Evolutionary conservation across 495 filamentous ascomycete species (phyloP), one percentile per base, ranked within the genome.

Genomic region (Bathelium albidoporum): DNA sequence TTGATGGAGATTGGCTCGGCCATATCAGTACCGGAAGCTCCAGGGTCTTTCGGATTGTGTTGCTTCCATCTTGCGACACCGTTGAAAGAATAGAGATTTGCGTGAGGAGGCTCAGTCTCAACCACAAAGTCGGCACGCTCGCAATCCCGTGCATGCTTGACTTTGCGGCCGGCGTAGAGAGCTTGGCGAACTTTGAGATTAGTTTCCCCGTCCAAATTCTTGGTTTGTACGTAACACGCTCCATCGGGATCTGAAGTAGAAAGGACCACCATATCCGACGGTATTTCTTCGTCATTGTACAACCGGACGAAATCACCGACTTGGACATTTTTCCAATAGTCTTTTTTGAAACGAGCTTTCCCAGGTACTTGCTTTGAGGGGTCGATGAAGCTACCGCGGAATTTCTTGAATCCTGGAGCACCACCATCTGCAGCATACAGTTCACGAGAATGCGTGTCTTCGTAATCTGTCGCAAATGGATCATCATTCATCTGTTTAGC

Each of bases 281-380:
- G 95, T 31, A 99, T 87, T 65, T 93, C 89, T 71, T 99, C 95
- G 60, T 95, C 89, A 66, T 95, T 96, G 76, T 96, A 97, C 59
- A 99, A 82, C 61, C 95, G 89, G 55, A 99, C 88, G 73, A 95
- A 97, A 74, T 99, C 95, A 41, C 95, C 95, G 49, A 97, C 93
- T 68, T 95, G 86, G 28, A 97, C 82, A 71, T 85, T 95, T 73
- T 99, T 99, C 95, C 95, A 99, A 60, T 83, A 85, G 66, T 96
- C 94, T 66, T 85, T 87, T 73, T 94, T 93, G 74, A 99, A 99
- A 55, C 85, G 81, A 58, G 92, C 87, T 58, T 77, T 84, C 44
- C 80, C 84, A 5, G 83, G 74, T 1, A 78, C 79, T 58, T 82
- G 76, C 62, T 83, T 85, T 49, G 79, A 78, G 44, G 80, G 79